Evolutionary conservation across 805 yeast species (phyloP).

Genomic region (Lachancea thermotolerans): DNA sequence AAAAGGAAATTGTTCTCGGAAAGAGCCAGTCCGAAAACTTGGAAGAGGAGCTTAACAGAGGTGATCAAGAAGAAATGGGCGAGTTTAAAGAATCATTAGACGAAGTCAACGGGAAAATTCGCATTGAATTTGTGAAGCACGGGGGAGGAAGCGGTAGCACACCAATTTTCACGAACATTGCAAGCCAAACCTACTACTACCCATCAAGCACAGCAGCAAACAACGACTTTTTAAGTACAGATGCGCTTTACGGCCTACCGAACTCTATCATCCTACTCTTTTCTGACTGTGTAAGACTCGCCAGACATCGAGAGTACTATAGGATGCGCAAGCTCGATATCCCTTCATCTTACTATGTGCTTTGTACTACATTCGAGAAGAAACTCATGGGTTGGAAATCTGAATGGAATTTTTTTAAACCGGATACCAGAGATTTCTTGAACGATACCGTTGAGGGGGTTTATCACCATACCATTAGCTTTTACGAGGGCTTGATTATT

Average conservation of each 20-base stretch:
- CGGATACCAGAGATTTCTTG: conserved; percentile 21
- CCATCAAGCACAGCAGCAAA: conserved; percentile 38
- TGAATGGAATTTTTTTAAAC: conserved; percentile 58
- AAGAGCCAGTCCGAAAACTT: conserved; percentile 8
- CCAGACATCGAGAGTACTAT: conserved; percentile 55
- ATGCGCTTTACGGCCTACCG: conserved; percentile 78
- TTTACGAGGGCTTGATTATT: conserved; percentile 63
- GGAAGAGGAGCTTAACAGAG: not conserved
- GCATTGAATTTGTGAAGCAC: conserved; percentile 34
- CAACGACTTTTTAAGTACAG: conserved; percentile 60
- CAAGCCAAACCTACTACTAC: conserved; percentile 32
- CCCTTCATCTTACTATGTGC: conserved; percentile 20
- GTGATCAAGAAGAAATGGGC: conserved; percentile 8
- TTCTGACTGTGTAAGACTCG: conserved; percentile 61
- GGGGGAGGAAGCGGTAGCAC: conserved; percentile 19
- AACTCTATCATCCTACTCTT: conserved; percentile 69
- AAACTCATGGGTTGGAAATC: conserved; percentile 59
- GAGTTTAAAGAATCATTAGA: conserved; percentile 32
- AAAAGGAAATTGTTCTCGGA: conserved; percentile 22
- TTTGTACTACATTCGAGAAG: conserved; percentile 37
- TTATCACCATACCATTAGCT: conserved; percentile 73
- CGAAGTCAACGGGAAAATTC: conserved; percentile 41
- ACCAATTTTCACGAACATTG: conserved; percentile 39
- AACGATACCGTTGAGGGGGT: conserved; percentile 53
- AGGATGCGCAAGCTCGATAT: conserved; percentile 16